Evolutionary conservation across 2,329 filamentous ascomycete genomes (phyloP).

Genomic region (Arthrobotrys megalospora): DNA sequence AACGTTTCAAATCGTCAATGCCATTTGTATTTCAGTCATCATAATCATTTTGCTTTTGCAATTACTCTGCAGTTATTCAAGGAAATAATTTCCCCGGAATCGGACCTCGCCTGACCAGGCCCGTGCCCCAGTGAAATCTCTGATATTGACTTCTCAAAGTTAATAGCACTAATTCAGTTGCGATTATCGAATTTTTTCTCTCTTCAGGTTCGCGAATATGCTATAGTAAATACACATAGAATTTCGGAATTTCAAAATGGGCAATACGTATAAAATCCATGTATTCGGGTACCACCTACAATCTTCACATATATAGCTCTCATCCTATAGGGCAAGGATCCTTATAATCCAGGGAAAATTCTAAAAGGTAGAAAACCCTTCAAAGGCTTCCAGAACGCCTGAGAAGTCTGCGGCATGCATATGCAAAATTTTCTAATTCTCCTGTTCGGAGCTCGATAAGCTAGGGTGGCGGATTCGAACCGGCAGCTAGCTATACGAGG

Average conservation of each 20-base stretch:
- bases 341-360: not conserved
- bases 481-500: constrained; percentile 26
- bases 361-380: constrained; percentile 11
- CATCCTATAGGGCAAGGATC: constrained; percentile 47
- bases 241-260: not conserved
- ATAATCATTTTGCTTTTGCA: too few species aligned
- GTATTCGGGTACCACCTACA: constrained; percentile 8
- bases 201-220: not conserved
- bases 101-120: constrained; percentile 23
- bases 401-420: constrained; percentile 18
- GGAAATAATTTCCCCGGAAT: constrained; percentile 5
- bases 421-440: constrained; percentile 34
- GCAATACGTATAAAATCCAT: constrained; percentile 21
- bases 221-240: not conserved
- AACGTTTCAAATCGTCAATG: too few species aligned
- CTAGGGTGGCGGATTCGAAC: constrained; percentile 21
- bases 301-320: constrained; percentile 57
- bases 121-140: constrained; percentile 9
- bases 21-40: too few species aligned
- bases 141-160: constrained; percentile 19
- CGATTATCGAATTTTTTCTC: not conserved
- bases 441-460: constrained; percentile 19
- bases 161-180: not conserved
- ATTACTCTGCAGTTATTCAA: not conserved
- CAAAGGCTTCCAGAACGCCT: constrained; percentile 54